These are phyloP conservation scores for Cladosporium colombiae DNA, from an alignment of 2,329 filamentous ascomycete species.

Conservation along the genomic window DNA sequence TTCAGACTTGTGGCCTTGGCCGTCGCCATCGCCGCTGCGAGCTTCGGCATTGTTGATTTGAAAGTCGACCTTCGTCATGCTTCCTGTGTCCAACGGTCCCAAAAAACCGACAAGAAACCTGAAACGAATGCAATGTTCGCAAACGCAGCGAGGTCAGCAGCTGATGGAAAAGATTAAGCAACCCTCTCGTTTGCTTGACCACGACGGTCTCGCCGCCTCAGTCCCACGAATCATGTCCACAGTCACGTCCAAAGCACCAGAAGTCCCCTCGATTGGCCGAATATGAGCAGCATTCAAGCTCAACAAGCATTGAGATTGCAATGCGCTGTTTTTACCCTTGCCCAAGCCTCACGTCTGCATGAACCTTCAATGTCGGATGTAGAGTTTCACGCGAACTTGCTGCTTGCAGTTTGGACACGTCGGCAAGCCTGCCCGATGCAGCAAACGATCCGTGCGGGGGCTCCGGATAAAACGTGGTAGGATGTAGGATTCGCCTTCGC, in stretches of 20 bases:
- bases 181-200: neutral
- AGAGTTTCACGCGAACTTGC: neutral
- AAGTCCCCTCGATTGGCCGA: neutral
- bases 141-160: neutral
- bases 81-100: neutral
- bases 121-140: neutral
- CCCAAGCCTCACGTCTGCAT: neutral
- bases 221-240: neutral
- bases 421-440: neutral
- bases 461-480: neutral
- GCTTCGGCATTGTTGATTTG: neutral
- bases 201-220: neutral
- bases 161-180: neutral
- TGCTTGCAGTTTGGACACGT: neutral
- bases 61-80: neutral
- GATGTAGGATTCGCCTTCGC: neutral
- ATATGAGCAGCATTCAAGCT: neutral
- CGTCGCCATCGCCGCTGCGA: neutral
- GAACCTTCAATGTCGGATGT: neutral
- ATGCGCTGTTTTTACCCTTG: neutral
- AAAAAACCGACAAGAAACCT: neutral
- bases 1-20: neutral
- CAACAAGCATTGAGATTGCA: neutral
- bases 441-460: neutral
- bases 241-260: neutral